Evolutionary conservation across 2,329 filamentous ascomycete species (phyloP).

Genomic region (Dothidotthia symphoricarpi): DNA sequence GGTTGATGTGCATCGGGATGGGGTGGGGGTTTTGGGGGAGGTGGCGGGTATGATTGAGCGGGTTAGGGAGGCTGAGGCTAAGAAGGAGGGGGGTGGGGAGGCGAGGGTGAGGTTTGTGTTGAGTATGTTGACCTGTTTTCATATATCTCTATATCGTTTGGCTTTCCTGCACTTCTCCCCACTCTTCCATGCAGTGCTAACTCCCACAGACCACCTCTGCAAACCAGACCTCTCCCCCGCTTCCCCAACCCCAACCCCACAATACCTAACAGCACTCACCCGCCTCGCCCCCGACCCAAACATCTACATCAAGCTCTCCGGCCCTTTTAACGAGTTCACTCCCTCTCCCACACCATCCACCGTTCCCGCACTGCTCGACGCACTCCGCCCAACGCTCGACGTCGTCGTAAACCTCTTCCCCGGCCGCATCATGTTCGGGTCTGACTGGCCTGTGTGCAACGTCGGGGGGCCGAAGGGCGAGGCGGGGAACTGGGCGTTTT

Average conservation of each 20-base stretch:
- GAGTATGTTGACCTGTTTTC: conserved; percentile 52
- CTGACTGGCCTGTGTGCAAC: conserved; percentile 92
- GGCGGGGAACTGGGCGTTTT: conserved; percentile 67
- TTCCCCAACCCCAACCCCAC: conserved; percentile 52
- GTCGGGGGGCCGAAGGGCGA: conserved; percentile 57
- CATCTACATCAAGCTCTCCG: conserved; percentile 91
- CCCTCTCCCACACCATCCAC: conserved; percentile 37
- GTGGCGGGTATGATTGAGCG: conserved; percentile 38
- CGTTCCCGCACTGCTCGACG: conserved; percentile 2
- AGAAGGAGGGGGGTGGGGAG: conserved; percentile 57
- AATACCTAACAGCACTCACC: conserved; percentile 69
- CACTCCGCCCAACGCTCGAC: conserved; percentile 23
- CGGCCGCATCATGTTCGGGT: conserved; percentile 79
- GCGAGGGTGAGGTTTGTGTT: conserved; percentile 60
- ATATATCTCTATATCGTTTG: not conserved
- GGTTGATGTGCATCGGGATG: conserved; percentile 75
- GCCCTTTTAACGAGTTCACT: conserved; percentile 76
- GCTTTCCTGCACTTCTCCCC: not conserved
- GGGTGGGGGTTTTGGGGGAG: conserved; percentile 57
- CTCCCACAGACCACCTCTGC: conserved; percentile 72
- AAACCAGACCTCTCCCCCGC: conserved; percentile 72
- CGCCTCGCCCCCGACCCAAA: conserved; percentile 62
- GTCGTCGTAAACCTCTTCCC: conserved; percentile 67
- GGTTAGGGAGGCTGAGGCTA: conserved; percentile 49
- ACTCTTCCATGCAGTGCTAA: not conserved